phyloP scores from a whole-genome alignment of 306 rosid species.

The Adenanthera pavonina region DNA sequence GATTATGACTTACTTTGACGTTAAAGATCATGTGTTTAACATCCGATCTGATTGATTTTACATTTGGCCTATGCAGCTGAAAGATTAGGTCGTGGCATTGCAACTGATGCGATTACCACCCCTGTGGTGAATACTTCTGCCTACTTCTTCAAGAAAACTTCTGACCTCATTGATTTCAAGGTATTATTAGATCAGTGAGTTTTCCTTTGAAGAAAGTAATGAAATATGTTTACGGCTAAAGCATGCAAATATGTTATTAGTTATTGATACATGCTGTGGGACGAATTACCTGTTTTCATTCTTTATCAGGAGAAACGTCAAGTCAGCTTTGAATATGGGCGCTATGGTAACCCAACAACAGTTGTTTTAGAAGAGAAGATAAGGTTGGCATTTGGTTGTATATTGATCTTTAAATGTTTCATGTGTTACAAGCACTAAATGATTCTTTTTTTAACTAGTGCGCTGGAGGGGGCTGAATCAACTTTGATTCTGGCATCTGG shows the following conservation, averaged over 20 bases:
- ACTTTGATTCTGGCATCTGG: slow-evolving; percentile 93
- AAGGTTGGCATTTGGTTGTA: slow-evolving; percentile 58
- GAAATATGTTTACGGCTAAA: background rate
- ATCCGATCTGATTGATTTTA: slow-evolving; percentile 35
- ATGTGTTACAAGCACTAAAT: slow-evolving; percentile 25
- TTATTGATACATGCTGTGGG: background rate
- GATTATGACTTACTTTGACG: background rate
- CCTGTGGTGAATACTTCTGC: slow-evolving; percentile 94
- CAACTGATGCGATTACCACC: slow-evolving; percentile 88
- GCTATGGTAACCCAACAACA: slow-evolving; percentile 95
- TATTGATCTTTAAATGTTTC: slow-evolving; percentile 21
- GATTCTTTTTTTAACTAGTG: slow-evolving; percentile 57
- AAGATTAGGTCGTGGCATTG: slow-evolving; percentile 86
- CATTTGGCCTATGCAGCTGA: slow-evolving; percentile 59
- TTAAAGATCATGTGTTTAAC: slow-evolving; percentile 21
- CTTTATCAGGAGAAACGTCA: slow-evolving; percentile 77
- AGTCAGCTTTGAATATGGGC: slow-evolving; percentile 86
- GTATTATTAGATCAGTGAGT: slow-evolving; percentile 38
- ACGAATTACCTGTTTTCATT: background rate
- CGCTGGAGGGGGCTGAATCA: slow-evolving; percentile 95
- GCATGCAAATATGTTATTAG: background rate
- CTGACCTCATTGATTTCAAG: slow-evolving; percentile 89
- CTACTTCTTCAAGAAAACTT: slow-evolving; percentile 76
- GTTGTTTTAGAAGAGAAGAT: slow-evolving; percentile 90
- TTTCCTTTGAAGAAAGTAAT: background rate